Evolutionary conservation across 2,329 filamentous ascomycete species (phyloP).

Genomic region (Xylaria multiplex): DNA sequence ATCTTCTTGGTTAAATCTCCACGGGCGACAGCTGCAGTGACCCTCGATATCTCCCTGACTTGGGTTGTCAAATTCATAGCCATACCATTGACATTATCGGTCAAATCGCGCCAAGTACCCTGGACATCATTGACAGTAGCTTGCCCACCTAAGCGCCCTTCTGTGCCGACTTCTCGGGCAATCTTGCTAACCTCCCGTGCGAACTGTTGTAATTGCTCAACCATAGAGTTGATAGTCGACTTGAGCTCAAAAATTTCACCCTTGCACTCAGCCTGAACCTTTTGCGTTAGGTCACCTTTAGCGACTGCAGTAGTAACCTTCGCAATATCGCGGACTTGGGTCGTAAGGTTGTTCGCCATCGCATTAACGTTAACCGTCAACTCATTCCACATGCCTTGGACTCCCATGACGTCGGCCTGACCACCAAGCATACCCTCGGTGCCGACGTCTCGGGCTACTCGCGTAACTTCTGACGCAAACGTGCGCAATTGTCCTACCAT

Average conservation of each 20-base stretch:
- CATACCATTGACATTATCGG: constrained; percentile 97
- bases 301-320: constrained; percentile 78
- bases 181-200: constrained; percentile 97
- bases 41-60: constrained; percentile 95
- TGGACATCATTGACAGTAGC: constrained; percentile 96
- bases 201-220: constrained; percentile 96
- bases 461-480: constrained; percentile 85
- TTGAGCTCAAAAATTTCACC: constrained; percentile 95
- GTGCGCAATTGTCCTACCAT: constrained; percentile 88
- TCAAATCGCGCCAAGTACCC: constrained; percentile 96
- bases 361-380: constrained; percentile 87
- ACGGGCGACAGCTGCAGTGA: constrained; percentile 93
- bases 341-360: constrained; percentile 88
- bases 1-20: constrained; percentile 97
- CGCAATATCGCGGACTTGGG: constrained; percentile 94
- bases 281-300: constrained; percentile 92
- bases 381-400: constrained; percentile 90
- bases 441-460: constrained; percentile 84
- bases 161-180: constrained; percentile 94
- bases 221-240: constrained; percentile 99
- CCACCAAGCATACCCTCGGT: constrained; percentile 85
- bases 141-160: constrained; percentile 92
- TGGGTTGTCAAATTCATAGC: constrained; percentile 98
- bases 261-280: constrained; percentile 91
- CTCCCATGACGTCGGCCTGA: constrained; percentile 83